Base-by-base conservation (phyloP, 352 stramenopile genomes). In the Globisporangium megalacanthum region DNA sequence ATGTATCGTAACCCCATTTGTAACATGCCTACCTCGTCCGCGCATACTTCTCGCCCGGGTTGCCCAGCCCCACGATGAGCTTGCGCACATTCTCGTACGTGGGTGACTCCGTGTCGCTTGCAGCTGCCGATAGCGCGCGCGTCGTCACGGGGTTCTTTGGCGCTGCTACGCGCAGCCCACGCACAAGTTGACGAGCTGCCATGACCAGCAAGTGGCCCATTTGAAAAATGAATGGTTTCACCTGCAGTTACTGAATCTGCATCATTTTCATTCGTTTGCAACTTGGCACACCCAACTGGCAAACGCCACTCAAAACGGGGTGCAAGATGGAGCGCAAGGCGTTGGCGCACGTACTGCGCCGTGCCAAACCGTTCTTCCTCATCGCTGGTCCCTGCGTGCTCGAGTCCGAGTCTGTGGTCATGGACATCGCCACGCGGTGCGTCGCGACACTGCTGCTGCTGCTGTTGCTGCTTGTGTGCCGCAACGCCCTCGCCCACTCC, bases 381-480 rank as follows among this genome's bases (percentile, higher is more conserved):
- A 92, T 94, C 58, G 85, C 83, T 0, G 85, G 85, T 0, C 83
- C 85, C 44, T 93, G 85, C 61, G 85, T 92, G 36, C 70, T 94
- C 44, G 83, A 94, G 69, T 89, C 81, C 7, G 69, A 89, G 53
- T 47, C 66, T 25, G 50, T 88, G 4, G 77, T 88, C 15, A 75
- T 94, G 73, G 48, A 72, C 22, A 88, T 94, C 44, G 84, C 80
- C 33, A 66, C 76, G 29, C 76, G 77, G 83, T 91, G 56, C 41
- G 56, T 49, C 31, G 11, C 7, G 46, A 33, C 19, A 19, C 17
- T 49, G 17, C 35, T 39, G 35, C 17, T 49, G 17, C 35, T 39
- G 35, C 35, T 39, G 35, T 39, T 39, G 25, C 25, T 39, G 7
- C 7, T 13, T 39, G 7, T 39, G 35, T 5, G 7, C 39, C 15